Evolutionary conservation across 495 filamentous ascomycete species (phyloP).

Genomic region (Neurospora sp.): DNA sequence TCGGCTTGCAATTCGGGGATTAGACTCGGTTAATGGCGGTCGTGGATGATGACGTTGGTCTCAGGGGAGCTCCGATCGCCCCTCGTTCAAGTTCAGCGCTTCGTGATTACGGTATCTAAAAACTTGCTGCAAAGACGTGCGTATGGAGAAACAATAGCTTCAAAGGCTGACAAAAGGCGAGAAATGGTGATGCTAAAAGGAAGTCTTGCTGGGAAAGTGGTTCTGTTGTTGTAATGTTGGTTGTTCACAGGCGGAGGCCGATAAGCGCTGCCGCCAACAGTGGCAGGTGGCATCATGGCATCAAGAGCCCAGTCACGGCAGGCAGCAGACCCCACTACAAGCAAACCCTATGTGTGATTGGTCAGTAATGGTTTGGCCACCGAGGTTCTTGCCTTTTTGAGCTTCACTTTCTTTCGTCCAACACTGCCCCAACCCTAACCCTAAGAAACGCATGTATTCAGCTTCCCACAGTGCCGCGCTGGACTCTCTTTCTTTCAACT

Average conservation of each 20-base stretch:
- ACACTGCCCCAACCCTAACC: background rate
- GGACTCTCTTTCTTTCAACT: background rate
- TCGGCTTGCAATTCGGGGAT: background rate
- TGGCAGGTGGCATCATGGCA: background rate
- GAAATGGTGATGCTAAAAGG: background rate
- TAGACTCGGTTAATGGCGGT: background rate
- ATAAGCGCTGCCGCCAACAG: background rate
- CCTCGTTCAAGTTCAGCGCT: background rate
- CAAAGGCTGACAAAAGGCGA: background rate
- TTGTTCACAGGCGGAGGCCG: background rate
- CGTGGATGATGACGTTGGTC: slow-evolving; percentile 9
- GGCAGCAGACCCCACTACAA: background rate
- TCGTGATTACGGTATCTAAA: background rate
- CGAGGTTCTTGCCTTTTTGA: background rate
- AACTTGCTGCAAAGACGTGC: background rate
- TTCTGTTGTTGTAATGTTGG: background rate
- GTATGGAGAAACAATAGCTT: background rate
- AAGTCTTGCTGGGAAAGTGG: background rate
- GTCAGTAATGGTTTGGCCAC: background rate
- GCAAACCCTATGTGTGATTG: background rate
- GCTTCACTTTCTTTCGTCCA: background rate
- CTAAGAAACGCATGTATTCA: background rate
- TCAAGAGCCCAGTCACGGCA: background rate
- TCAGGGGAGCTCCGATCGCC: background rate
- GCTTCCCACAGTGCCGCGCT: background rate